Evolutionary conservation across 495 filamentous ascomycete species (phyloP).

Genomic region (Oidiodendron maius): DNA sequence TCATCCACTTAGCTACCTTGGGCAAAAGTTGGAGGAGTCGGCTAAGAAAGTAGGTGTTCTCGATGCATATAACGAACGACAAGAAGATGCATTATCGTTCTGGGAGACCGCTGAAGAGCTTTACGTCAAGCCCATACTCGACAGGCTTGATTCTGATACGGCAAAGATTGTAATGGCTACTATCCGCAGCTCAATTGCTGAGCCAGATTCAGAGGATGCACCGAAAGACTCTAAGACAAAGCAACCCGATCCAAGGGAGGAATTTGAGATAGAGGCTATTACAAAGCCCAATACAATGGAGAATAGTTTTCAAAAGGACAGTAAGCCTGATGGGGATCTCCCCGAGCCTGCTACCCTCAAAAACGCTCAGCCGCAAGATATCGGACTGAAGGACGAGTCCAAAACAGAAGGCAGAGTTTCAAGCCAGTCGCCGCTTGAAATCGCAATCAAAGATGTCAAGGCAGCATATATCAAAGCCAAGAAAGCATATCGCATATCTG

Average conservation of each 20-base stretch:
- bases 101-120: conserved; percentile 77
- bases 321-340: neutral
- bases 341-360: neutral
- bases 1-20: conserved; percentile 78
- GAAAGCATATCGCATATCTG: conserved; percentile 72
- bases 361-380: neutral
- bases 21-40: conserved; percentile 65
- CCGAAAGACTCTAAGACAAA: conserved; percentile 8
- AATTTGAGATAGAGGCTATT: neutral
- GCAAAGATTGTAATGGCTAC: conserved; percentile 35
- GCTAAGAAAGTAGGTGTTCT: conserved; percentile 66
- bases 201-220: conserved; percentile 5
- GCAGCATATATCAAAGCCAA: conserved; percentile 72
- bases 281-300: neutral
- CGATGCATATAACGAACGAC: conserved; percentile 57
- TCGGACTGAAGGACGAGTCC: conserved; percentile 9
- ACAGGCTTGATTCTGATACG: conserved; percentile 34
- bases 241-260: conserved; percentile 2
- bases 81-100: conserved; percentile 71
- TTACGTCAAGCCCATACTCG: conserved; percentile 67
- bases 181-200: conserved; percentile 30
- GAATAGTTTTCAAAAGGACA: neutral
- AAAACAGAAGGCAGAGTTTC: conserved; percentile 11
- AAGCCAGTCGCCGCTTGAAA: conserved; percentile 42
- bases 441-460: conserved; percentile 69